phyloP scores from a whole-genome alignment of 2,329 filamentous ascomycete genomes.

The Cladosporium sphaerospermum region DNA sequence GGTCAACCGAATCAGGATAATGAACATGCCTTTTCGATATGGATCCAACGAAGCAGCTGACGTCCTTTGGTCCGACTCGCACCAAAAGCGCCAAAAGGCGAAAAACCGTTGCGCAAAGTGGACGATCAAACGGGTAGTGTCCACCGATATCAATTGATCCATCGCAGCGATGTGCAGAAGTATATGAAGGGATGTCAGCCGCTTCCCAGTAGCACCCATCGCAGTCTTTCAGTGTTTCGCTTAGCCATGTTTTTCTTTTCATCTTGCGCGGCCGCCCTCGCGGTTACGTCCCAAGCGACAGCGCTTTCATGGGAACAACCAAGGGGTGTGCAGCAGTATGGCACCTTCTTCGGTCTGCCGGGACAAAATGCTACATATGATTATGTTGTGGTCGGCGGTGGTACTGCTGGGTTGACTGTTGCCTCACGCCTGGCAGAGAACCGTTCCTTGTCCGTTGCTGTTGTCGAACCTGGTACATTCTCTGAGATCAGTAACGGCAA shows the following conservation, averaged over 20 bases:
- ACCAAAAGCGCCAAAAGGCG: too few relatives aligned
- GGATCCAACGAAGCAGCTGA: too few relatives aligned
- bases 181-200: too few relatives aligned
- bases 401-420: constrained; percentile 23
- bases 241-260: background rate
- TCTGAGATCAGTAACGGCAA: constrained; percentile 28
- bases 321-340: background rate
- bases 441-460: constrained; percentile 19
- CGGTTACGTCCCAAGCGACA: background rate
- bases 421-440: constrained; percentile 22
- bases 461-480: constrained; percentile 28
- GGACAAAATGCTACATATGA: constrained; percentile 18
- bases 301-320: constrained; percentile 4
- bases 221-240: too few relatives aligned
- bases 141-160: too few relatives aligned
- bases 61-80: too few relatives aligned
- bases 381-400: constrained; percentile 24
- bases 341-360: constrained; percentile 17
- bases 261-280: background rate
- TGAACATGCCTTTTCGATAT: too few relatives aligned
- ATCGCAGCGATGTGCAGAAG: too few relatives aligned
- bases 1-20: too few relatives aligned
- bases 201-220: too few relatives aligned
- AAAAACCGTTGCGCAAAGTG: too few relatives aligned
- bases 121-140: too few relatives aligned